Conservation (phyloP, 2,329 filamentous ascomycete genomes). For the Dothideomycetes sp. region DNA sequence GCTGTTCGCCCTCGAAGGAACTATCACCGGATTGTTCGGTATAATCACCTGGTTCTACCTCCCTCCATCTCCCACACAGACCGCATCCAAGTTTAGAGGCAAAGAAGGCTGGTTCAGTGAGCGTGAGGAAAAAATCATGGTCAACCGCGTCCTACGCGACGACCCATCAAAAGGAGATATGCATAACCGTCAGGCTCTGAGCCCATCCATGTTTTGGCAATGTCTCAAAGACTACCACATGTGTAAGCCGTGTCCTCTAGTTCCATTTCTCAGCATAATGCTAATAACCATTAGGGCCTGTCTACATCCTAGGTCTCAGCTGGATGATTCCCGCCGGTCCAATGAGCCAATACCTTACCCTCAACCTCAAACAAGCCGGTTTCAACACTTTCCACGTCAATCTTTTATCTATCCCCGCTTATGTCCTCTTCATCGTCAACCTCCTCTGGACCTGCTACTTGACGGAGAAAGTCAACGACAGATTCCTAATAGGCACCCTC, state of each 20-base stretch:
- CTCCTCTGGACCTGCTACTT: slow-evolving; percentile 41
- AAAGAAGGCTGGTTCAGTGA: slow-evolving; percentile 60
- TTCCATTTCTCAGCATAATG: too few relatives aligned
- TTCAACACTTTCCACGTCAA: slow-evolving; percentile 36
- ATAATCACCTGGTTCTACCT: slow-evolving; percentile 51
- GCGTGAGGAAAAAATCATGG: slow-evolving; percentile 59
- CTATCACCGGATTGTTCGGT: slow-evolving; percentile 46
- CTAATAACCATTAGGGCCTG: too few relatives aligned
- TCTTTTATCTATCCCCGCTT: slow-evolving; percentile 34
- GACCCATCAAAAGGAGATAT: slow-evolving; percentile 49
- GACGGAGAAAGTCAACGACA: slow-evolving; percentile 42
- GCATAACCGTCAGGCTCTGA: slow-evolving; percentile 51
- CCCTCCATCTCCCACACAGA: slow-evolving; percentile 54
- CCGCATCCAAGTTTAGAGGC: slow-evolving; percentile 50
- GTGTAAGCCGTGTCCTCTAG: too few relatives aligned
- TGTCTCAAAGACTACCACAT: slow-evolving; percentile 48
- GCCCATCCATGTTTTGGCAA: slow-evolving; percentile 39
- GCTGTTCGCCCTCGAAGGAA: slow-evolving; percentile 42
- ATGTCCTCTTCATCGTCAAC: slow-evolving; percentile 42
- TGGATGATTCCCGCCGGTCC: slow-evolving; percentile 33
- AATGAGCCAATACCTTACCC: slow-evolving; percentile 31
- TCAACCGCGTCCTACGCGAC: slow-evolving; percentile 51
- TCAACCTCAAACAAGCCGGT: slow-evolving; percentile 30
- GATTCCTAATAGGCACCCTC: slow-evolving; percentile 40
- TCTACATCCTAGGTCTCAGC: slow-evolving; percentile 41